phyloP scores from a whole-genome alignment of 2,329 filamentous ascomycete genomes.

The Cladophialophora immunda region DNA sequence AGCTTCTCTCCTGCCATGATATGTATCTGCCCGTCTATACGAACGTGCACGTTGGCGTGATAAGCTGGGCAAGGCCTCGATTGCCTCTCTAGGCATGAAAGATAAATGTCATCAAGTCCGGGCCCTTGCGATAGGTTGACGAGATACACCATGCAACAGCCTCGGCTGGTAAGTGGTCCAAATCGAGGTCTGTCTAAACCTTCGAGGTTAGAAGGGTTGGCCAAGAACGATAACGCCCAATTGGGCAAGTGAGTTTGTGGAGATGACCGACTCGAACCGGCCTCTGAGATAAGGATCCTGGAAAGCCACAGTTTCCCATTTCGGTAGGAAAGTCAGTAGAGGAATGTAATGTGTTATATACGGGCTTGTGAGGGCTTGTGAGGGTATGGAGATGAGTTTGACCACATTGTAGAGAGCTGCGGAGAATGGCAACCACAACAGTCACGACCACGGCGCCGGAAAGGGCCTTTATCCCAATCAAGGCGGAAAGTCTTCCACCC shows the following conservation, averaged over 20 bases:
- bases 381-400: not conserved
- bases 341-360: not conserved
- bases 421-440: slow-evolving; percentile 24
- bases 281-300: slow-evolving; percentile 21
- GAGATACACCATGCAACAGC: not conserved
- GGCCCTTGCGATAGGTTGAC: slow-evolving; percentile 16
- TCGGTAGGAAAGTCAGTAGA: slow-evolving; percentile 11
- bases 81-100: slow-evolving; percentile 28
- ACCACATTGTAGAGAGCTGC: not conserved
- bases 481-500: slow-evolving; percentile 22
- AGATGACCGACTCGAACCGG: slow-evolving; percentile 12
- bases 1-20: not conserved
- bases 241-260: slow-evolving; percentile 19
- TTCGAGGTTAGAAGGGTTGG: not conserved
- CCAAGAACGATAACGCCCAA: slow-evolving; percentile 1
- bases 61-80: slow-evolving; percentile 3
- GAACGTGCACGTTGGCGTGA: not conserved
- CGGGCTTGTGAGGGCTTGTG: not conserved
- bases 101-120: slow-evolving; percentile 10
- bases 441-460: slow-evolving; percentile 11
- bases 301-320: slow-evolving; percentile 15
- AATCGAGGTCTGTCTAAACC: not conserved
- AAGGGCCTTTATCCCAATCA: slow-evolving; percentile 25
- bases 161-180: slow-evolving; percentile 5
- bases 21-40: slow-evolving; percentile 10